Percentiles rank a stretch among this genome's conserved stretches.
These are phyloP conservation scores for Aleurites moluccanus DNA, from an alignment of 441 rosid genomes.

Conservation along the genomic window DNA sequence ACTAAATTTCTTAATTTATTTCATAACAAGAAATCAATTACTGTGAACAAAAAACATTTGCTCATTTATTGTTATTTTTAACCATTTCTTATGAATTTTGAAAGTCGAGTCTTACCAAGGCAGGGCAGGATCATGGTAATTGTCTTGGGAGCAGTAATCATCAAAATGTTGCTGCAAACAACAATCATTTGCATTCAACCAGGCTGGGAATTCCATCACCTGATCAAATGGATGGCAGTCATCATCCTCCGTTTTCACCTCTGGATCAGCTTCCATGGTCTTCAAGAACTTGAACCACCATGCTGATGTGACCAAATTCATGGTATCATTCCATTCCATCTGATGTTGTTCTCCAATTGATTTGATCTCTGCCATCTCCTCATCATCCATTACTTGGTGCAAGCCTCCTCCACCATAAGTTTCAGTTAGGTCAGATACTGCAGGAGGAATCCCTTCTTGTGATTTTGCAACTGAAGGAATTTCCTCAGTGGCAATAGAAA, in stretches of 20 bases:
- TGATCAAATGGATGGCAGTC: slow-evolving; percentile 57
- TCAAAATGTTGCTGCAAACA: slow-evolving; percentile 60
- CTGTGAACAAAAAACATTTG: slow-evolving; percentile 25
- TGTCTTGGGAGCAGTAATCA: slow-evolving; percentile 50
- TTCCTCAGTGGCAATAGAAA: slow-evolving; percentile 39
- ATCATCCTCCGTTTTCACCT: slow-evolving; percentile 46
- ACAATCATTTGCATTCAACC: slow-evolving; percentile 73
- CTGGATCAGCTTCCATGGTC: slow-evolving; percentile 51
- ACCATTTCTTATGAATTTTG: neutral
- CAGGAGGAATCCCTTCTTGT: slow-evolving; percentile 24
- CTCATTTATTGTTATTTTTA: neutral
- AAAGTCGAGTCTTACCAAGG: slow-evolving; percentile 53
- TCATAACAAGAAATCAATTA: neutral
- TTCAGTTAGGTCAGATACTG: slow-evolving; percentile 30
- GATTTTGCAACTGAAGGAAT: slow-evolving; percentile 33
- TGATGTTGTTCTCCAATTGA: slow-evolving; percentile 72
- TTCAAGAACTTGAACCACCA: slow-evolving; percentile 92
- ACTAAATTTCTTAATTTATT: neutral
- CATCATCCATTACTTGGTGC: slow-evolving; percentile 59
- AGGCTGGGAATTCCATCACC: slow-evolving; percentile 81
- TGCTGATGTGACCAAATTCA: slow-evolving; percentile 80
- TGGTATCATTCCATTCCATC: slow-evolving; percentile 77
- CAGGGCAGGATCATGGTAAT: slow-evolving; percentile 64
- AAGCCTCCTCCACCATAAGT: slow-evolving; percentile 42
- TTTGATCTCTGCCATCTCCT: slow-evolving; percentile 73